Base-by-base conservation (phyloP, 2,329 filamentous ascomycete genomes). In the Fonsecaea pedrosoi region DNA sequence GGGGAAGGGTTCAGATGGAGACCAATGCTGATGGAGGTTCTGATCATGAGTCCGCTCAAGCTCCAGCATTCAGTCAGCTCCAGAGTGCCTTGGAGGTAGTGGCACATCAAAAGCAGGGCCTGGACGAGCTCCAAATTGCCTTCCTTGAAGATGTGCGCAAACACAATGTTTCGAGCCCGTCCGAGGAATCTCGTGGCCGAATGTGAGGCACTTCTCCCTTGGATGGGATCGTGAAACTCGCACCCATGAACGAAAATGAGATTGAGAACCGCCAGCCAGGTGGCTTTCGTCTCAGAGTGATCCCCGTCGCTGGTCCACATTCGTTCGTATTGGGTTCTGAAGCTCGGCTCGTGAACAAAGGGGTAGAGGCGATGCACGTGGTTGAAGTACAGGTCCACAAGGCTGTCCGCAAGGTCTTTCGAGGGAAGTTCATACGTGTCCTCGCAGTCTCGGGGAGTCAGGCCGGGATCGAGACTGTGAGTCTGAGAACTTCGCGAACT, bases 61-160 rank as follows among this genome's bases (percentile, higher is more conserved):
- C 45, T 63, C 64, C 64, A 66, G 64, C 60, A 66, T n/a, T 63
- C 53, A 15, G 63, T 58, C 53, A 63, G n/a, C 35, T 63, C 60
- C 9, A 58, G 12, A 10, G 64, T 53, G 7, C 64, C 64, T 34
- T 66, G 64, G 38, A 66, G 60, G 25, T 66, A 64, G 42, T 66
- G 54, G n/a, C 59, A 57, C 60, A 66, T 63, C 60, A 66, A 54
- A 12, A 66, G 60, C 0, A 66, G 64, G 8, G 60, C 45, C 21
- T 66, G 64, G 4, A 58, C 40, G 32, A 64, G 21, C 42, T 63
- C 60, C 8, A 66, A 48, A 48, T 45, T 62, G 7, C 54, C 45
- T 37, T 38, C 38, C 25, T 38, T 37, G 54, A 64, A 59, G 18
- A 58, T 45, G 3, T 64, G 62, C 15, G 62, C 54, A 25, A 59